These are phyloP conservation scores for Stygiomarasmius scandens DNA, from an alignment of 1,284 basidiomycete genomes.

Conservation along the genomic window DNA sequence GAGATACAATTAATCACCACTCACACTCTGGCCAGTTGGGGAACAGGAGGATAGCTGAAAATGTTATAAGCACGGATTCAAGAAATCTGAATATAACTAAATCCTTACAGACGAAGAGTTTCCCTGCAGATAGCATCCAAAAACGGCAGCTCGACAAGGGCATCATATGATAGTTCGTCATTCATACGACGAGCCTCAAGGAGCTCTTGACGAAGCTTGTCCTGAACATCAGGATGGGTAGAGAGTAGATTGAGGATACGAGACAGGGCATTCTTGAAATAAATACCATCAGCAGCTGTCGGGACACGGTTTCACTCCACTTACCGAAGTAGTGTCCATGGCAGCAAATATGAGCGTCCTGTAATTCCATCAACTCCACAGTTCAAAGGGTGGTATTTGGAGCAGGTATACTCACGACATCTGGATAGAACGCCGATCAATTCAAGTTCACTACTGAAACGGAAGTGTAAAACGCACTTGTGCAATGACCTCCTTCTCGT, in stretches of 20 bases:
- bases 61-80: not conserved
- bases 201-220: conserved; percentile 19
- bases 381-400: no score
- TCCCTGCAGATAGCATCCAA: conserved; percentile 3
- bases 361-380: not conserved
- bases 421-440: not conserved
- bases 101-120: conserved; percentile 4
- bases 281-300: conserved; percentile 27
- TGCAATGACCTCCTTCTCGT: conserved; percentile 3
- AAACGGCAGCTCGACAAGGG: not conserved
- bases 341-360: conserved; percentile 27
- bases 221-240: conserved; percentile 23
- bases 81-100: no score
- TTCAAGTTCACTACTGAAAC: not conserved
- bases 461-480: not conserved
- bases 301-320: not conserved
- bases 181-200: not conserved
- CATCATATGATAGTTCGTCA: not conserved
- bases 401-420: no score
- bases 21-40: not conserved
- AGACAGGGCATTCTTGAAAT: conserved; percentile 19
- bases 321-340: conserved; percentile 29
- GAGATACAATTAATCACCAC: not conserved
- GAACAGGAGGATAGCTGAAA: not conserved
- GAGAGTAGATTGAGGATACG: conserved; percentile 25